Evolutionary conservation across 164 flowering plant genomes (phyloP), one percentile per base, ranked within the genome.

Genomic region (Vitis cinerea): DNA sequence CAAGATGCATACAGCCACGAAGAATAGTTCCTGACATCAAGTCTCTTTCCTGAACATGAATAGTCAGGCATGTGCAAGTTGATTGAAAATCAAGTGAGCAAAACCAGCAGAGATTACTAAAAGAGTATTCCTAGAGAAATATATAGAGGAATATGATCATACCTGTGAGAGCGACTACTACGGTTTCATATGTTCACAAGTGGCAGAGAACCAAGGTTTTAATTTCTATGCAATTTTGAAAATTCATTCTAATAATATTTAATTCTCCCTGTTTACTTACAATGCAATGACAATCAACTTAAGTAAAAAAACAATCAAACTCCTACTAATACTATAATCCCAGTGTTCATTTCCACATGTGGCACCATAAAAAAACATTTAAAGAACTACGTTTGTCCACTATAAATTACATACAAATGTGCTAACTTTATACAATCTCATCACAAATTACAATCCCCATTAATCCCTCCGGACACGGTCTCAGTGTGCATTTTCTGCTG

Each of bases 151-250:
- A 51, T n/a, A 59, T n/a, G 1, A 61, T n/a, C 15, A 53, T 64
- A 90, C 99, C 99, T 96, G 71, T 96, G 99, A 64, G 99, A 96
- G 55, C 99, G 98, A 80, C 99, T 96, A 73, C 98, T 96, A 4
- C 98, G 94, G 65, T 96, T 31, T 31, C 37, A 31, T 31, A 31
- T 31, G 37, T 31, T 31, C 1, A 31, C 37, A 31, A 31, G 37
- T 1, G 37, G 37, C 4, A 31, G 37, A 31, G 3, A 31, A 31
- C 6, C 9, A 44, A 1, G 10, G 12, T 50, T 48, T 67, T 15
- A 56, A 55, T 8, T 3, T 61, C 13, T 14, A 31, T 15, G 64
- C 14, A 44, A 4, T 14, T 49, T 9, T 44, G 7, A 44, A 47
- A 62, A 53, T 31, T 66, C 17, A 17, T 17, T 17, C 17, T 17